Evolutionary conservation across 2,329 filamentous ascomycete genomes (phyloP).

Genomic region (Penicillium sp.): DNA sequence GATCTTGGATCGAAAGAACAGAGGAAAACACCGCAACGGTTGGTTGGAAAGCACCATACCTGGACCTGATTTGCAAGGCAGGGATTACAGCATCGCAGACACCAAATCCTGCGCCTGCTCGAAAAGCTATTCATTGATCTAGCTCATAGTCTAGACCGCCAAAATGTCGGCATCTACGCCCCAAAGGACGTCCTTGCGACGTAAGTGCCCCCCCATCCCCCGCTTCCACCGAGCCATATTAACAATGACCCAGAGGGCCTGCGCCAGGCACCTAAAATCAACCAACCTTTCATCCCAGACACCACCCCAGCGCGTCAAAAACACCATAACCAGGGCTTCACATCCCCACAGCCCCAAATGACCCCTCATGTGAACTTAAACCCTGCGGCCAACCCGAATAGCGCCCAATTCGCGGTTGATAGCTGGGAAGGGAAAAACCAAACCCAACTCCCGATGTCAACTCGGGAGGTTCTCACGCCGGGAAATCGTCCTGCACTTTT

Average conservation of each 20-base stretch:
- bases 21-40: background rate
- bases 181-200: conserved; percentile 25
- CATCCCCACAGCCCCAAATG: conserved; percentile 36
- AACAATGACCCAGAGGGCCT: conserved; percentile 34
- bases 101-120: background rate
- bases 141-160: conserved; percentile 1
- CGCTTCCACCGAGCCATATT: conserved; percentile 4
- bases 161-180: conserved; percentile 25
- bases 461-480: conserved; percentile 43
- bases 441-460: conserved; percentile 38
- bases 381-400: conserved; percentile 32
- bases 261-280: conserved; percentile 40
- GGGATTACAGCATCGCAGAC: background rate
- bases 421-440: conserved; percentile 42
- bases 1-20: background rate
- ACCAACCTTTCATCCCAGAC: conserved; percentile 42
- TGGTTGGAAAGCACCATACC: background rate
- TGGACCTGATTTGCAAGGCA: background rate
- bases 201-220: conserved; percentile 11
- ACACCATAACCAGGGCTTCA: conserved; percentile 27
- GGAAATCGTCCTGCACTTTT: conserved; percentile 44
- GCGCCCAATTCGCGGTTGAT: conserved; percentile 31
- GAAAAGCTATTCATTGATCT: background rate
- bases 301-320: conserved; percentile 39
- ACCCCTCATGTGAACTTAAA: conserved; percentile 27